These are phyloP conservation scores for Taxillus chinensis DNA, from an alignment of 164 flowering plant species.

Conservation along the genomic window DNA sequence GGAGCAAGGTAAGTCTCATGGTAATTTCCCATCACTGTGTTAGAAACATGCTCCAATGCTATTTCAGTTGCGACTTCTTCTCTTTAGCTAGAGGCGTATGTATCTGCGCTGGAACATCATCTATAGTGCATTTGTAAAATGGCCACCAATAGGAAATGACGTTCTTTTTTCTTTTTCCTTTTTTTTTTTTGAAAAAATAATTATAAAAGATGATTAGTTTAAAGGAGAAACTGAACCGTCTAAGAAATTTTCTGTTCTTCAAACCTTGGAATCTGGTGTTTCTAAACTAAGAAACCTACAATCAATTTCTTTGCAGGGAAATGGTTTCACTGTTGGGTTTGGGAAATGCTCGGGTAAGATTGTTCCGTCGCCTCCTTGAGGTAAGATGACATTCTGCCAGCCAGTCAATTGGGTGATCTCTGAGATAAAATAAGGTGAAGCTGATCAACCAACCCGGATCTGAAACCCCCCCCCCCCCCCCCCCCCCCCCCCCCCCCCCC, in stretches of 20 bases:
- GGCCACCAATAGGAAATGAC: neutral
- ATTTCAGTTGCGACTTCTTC: neutral
- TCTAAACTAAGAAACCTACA: neutral
- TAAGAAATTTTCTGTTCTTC: neutral
- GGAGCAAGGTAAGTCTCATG: conserved; percentile 50
- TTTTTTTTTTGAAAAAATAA: neutral
- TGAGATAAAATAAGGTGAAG: neutral
- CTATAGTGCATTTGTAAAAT: too few relatives aligned
- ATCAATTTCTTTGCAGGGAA: conserved; percentile 49
- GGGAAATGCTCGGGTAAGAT: conserved; percentile 83
- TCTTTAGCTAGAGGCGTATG: too few relatives aligned
- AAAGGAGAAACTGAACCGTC: neutral
- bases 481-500: too few relatives aligned
- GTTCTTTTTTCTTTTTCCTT: neutral
- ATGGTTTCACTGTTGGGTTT: conserved; percentile 82
- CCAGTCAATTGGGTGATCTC: too few relatives aligned
- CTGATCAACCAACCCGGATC: too few relatives aligned
- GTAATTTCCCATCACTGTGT: neutral
- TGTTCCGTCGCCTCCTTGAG: conserved; percentile 46
- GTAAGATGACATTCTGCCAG: neutral
- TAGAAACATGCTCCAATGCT: neutral
- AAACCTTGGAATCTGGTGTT: neutral
- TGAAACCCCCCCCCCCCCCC: too few relatives aligned
- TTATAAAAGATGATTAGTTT: neutral
- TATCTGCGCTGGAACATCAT: too few relatives aligned